Base-by-base conservation (phyloP, 2,329 filamentous ascomycete species). In the Endoconidiophora polonica region DNA sequence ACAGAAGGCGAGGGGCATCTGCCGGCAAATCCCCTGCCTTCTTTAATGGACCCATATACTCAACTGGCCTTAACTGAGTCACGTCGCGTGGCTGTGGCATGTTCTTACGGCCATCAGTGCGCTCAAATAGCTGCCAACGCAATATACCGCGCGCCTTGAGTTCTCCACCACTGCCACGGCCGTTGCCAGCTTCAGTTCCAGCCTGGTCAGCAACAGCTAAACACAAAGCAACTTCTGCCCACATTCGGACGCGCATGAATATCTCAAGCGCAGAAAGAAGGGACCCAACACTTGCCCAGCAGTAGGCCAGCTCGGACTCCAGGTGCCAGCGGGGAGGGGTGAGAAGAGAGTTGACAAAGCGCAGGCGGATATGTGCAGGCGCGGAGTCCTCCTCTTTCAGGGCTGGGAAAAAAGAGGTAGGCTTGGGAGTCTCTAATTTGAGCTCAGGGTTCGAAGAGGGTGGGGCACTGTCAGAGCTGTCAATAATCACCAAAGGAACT, bases 151-250 rank as follows among this genome's bases (percentile, higher is more conserved):
- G 77, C 1, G 87, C 91, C 59, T 91, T 91, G 22, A 83, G 83
- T 64, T 95, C 88, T 2, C 72, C 74, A 4, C 72, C 72, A 20
- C 66, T 67, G 1, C 74, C 74, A 4, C 74, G 66, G 2, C 65
- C 77, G 47, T 65, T 67, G 52, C 70, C 67, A 47, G 77, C 74
- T 3, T 79, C 73, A n/a, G 81, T 74, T 0, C 81, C 84, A 0
- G 77, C 71, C 47, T 65, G 68, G 18, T 66, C 75, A 43, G 62
- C 70, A 60, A 66, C 72, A 10, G 86, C 88, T 58, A 86, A 81
- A 62, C 91, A 98, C 1, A 98, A 71, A 0, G 91, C 90, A 3
- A 88, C 86, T 65, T 98, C 91, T 1, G 91, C 85, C 87, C 91
- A 96, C 63, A 96, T 81, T 51, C 87, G 80, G 16, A 98, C 68